Base-by-base conservation (phyloP, 2,329 filamentous ascomycete species). In the Fusarium continuum region DNA sequence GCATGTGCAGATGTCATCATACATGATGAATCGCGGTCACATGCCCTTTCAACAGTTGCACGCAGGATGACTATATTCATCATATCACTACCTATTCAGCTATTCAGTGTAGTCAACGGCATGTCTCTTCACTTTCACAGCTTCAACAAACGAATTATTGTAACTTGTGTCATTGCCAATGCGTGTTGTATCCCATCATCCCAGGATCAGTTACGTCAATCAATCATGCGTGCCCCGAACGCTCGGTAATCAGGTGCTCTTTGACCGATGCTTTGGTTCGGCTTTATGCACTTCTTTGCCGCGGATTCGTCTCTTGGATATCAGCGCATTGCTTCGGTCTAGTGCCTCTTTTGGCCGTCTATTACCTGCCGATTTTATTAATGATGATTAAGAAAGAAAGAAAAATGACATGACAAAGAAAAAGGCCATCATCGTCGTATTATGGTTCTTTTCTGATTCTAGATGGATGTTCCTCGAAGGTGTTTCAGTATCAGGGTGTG, bases 291-390 rank as follows among this genome's bases (percentile, higher is more conserved):
- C 29, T 46, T 46, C 29, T 31, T 55, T 50, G 54, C 68, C 68
- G 63, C 58, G 53, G 56, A 41, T 32, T 41, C 62, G 47, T 52
- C 17, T 55, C 14, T 40, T 61, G 51, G 68, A 20, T 70, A 68
- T 32, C 25, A 25, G 16, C 68, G 68, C 66, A 54, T 70, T 71
- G 56, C 69, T 71, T 70, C 68, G 68, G 68, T 52, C 59, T 39
- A 67, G 39, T 22, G n/a, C n/a, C 48, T 44, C 26, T 25, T 45
- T 31, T 64, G 22, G 6, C 38, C 26, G 36, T 25, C 17, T 10
- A 23, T 35, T 43, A 17, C 28, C 32, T 40, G n/a, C n/a, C n/a
- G n/a, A n/a, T n/a, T n/a, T n/a, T n/a, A n/a, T n/a, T n/a, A n/a
- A n/a, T n/a, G n/a, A n/a, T n/a, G n/a, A n/a, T n/a, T n/a, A n/a